Conservation (phyloP, 345 rosid species). For the Rhizophora apiculata region DNA sequence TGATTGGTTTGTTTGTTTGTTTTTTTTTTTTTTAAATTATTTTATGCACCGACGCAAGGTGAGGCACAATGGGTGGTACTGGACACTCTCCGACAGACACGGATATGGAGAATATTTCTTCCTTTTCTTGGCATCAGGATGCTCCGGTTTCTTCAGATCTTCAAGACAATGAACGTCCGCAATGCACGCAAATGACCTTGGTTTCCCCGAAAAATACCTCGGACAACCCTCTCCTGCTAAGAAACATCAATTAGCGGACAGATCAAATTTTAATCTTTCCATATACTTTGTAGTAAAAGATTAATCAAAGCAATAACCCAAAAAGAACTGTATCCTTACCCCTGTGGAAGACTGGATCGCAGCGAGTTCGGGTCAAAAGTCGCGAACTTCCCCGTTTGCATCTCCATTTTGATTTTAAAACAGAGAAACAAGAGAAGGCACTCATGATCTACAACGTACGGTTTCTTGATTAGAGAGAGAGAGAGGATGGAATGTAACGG, state of each 20-base stretch:
- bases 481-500: background rate
- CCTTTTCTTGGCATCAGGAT: slow-evolving; percentile 51
- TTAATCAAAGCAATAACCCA: background rate
- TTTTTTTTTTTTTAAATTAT: background rate
- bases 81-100: slow-evolving; percentile 52
- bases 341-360: slow-evolving; percentile 55
- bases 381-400: slow-evolving; percentile 20
- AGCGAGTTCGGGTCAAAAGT: slow-evolving; percentile 55
- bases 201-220: slow-evolving; percentile 68
- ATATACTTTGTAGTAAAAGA: background rate
- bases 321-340: slow-evolving; percentile 26
- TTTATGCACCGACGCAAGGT: slow-evolving; percentile 29
- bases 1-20: background rate
- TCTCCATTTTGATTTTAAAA: slow-evolving; percentile 35
- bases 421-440: background rate
- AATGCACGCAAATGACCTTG: slow-evolving; percentile 67
- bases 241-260: slow-evolving; percentile 1
- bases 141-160: slow-evolving; percentile 63
- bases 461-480: background rate
- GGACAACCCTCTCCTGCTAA: slow-evolving; percentile 69
- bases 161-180: slow-evolving; percentile 64
- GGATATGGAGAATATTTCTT: slow-evolving; percentile 45
- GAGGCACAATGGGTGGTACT: slow-evolving; percentile 43
- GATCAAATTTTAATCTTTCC: background rate
- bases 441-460: background rate